Conservation (phyloP, 2,329 filamentous ascomycete genomes). For the Talaromyces sp. region DNA sequence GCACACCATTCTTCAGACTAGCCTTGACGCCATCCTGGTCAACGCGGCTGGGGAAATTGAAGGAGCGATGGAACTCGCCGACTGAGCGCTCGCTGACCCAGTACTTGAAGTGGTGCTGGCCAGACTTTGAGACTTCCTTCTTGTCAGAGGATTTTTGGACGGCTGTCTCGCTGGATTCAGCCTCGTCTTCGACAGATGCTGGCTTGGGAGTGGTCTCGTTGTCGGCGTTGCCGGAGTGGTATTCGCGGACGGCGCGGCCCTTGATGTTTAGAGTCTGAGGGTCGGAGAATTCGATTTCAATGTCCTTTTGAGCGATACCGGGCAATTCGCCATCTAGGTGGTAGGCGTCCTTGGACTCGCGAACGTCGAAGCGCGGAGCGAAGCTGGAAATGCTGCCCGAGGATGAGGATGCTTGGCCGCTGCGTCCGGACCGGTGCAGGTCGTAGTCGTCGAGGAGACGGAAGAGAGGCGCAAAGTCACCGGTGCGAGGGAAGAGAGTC, state of each 20-base stretch:
- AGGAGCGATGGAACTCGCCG: conserved; percentile 55
- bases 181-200: conserved; percentile 13
- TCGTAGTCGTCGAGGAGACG: conserved; percentile 38
- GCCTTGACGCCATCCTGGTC: conserved; percentile 57
- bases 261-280: conserved; percentile 40
- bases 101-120: conserved; percentile 37
- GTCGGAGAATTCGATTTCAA: conserved; percentile 43
- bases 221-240: conserved; percentile 18
- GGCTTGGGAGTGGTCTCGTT: conserved; percentile 8
- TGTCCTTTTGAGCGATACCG: conserved; percentile 41
- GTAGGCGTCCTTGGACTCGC: conserved; percentile 40
- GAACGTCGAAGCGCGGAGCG: conserved; percentile 42
- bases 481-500: conserved; percentile 22
- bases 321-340: conserved; percentile 43
- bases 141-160: conserved; percentile 26
- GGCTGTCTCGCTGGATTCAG: conserved; percentile 27
- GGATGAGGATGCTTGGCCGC: conserved; percentile 10
- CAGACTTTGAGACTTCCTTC: conserved; percentile 9
- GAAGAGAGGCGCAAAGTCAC: conserved; percentile 38
- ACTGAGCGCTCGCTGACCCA: conserved; percentile 57
- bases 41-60: conserved; percentile 54
- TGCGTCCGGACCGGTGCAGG: conserved; percentile 22
- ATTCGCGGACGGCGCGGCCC: conserved; percentile 33
- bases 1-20: conserved; percentile 55
- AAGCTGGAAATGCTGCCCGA: conserved; percentile 24